phyloP scores from a whole-genome alignment of 805 yeast species.

The Metschnikowia santaceciliae region DNA sequence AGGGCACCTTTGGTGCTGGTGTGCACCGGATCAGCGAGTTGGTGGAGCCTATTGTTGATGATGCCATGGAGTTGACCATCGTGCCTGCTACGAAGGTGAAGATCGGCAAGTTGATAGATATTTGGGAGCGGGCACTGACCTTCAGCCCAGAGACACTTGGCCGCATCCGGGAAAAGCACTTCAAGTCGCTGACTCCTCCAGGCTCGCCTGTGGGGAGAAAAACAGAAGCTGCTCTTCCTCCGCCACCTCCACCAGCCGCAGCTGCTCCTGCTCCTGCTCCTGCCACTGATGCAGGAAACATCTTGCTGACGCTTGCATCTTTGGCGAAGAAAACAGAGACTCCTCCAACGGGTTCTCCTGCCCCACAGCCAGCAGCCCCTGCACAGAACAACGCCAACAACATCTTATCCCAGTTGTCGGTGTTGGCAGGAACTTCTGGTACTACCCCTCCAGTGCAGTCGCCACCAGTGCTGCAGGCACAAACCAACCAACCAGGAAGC shows the following conservation, averaged over 20 bases:
- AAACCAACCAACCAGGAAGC: conserved; percentile 19
- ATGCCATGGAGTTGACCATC: conserved; percentile 53
- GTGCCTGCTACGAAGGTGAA: conserved; percentile 60
- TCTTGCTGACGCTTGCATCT: conserved; percentile 66
- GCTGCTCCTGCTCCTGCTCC: conserved; percentile 9
- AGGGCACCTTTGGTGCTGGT: conserved; percentile 74
- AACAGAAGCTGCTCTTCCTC: conserved; percentile 1
- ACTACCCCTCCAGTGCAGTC: conserved; percentile 10
- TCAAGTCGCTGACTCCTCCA: conserved; percentile 66
- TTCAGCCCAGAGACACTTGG: conserved; percentile 57
- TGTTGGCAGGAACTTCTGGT: conserved; percentile 26
- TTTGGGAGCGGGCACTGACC: conserved; percentile 86
- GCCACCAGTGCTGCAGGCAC: conserved; percentile 12
- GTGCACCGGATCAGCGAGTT: conserved; percentile 59
- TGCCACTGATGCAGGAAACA: conserved; percentile 49
- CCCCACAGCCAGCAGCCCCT: conserved; percentile 14
- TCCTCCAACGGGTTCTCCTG: conserved; percentile 28
- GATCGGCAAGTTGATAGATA: conserved; percentile 78
- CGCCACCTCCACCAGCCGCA: conserved; percentile 7
- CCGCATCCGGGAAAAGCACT: conserved; percentile 55
- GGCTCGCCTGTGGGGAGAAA: conserved; percentile 47
- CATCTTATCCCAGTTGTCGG: conserved; percentile 42
- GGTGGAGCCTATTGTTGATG: conserved; percentile 60
- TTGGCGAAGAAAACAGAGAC: conserved; percentile 45
- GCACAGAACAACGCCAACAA: conserved; percentile 28